Conservation (phyloP, 306 rosid genomes). For the Mimosa bimucronata region DNA sequence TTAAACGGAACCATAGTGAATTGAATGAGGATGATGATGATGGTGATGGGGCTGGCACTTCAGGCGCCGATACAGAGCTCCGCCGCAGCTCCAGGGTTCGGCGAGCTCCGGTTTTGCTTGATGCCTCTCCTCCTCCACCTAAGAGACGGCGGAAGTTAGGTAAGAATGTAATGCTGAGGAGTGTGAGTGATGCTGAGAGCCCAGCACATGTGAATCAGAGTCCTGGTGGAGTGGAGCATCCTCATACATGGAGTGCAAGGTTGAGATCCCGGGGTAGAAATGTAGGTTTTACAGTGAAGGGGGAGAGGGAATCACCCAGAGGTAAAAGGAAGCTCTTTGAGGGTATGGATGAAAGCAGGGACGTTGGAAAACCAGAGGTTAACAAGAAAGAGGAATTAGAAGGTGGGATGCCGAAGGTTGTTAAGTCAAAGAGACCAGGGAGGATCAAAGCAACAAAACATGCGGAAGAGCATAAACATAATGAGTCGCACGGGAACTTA, state of each 20-base stretch:
- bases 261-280: slow-evolving; percentile 62
- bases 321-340: slow-evolving; percentile 75
- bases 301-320: slow-evolving; percentile 34
- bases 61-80: slow-evolving; percentile 49
- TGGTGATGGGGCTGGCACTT: slow-evolving; percentile 34
- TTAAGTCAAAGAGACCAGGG: slow-evolving; percentile 63
- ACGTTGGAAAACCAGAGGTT: slow-evolving; percentile 35
- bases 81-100: slow-evolving; percentile 84
- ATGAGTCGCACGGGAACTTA: slow-evolving; percentile 34
- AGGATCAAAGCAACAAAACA: slow-evolving; percentile 56
- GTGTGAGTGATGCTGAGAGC: slow-evolving; percentile 40
- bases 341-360: slow-evolving; percentile 39
- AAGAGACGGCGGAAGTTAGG: slow-evolving; percentile 61
- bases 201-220: slow-evolving; percentile 34
- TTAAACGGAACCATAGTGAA: slow-evolving; percentile 67
- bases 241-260: slow-evolving; percentile 63
- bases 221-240: slow-evolving; percentile 35
- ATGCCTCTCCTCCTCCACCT: slow-evolving; percentile 72
- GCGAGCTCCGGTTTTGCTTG: slow-evolving; percentile 79
- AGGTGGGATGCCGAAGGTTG: slow-evolving; percentile 50
- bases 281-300: slow-evolving; percentile 46
- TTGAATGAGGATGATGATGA: slow-evolving; percentile 57
- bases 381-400: slow-evolving; percentile 50
- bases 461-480: slow-evolving; percentile 44
- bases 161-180: slow-evolving; percentile 40